Percentiles rank a stretch among this genome's conserved stretches.
These are phyloP conservation scores for Claviceps fusiformis DNA, from an alignment of 2,329 filamentous ascomycete genomes.

Conservation along the genomic window DNA sequence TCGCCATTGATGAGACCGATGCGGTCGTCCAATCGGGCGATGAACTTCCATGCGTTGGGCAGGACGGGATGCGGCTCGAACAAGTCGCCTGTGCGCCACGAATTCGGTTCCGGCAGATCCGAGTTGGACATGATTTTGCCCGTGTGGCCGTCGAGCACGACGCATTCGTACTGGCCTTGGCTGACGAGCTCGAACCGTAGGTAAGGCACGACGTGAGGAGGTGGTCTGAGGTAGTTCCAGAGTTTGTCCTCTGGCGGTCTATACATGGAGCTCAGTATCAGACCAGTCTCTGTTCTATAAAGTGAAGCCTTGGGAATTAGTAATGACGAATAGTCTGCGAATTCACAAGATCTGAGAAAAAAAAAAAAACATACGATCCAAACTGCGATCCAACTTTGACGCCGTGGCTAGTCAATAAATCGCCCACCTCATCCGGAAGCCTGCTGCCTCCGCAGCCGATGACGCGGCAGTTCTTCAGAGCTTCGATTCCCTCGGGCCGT, in stretches of 20 bases:
- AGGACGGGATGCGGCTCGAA: slow-evolving; percentile 42
- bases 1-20: slow-evolving; percentile 52
- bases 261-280: slow-evolving; percentile 44
- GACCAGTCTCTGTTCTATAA: slow-evolving; percentile 43
- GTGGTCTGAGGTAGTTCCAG: slow-evolving; percentile 45
- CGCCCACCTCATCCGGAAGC: slow-evolving; percentile 43
- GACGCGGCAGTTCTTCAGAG: slow-evolving; percentile 30
- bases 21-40: slow-evolving; percentile 47
- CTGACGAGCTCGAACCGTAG: not conserved
- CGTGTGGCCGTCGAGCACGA: slow-evolving; percentile 43
- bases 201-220: not conserved
- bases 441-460: slow-evolving; percentile 43
- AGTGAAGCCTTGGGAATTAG: too few relatives aligned
- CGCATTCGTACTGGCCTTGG: slow-evolving; percentile 33
- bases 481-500: slow-evolving; percentile 34
- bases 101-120: slow-evolving; percentile 33
- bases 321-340: too few relatives aligned
- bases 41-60: slow-evolving; percentile 45
- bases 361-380: slow-evolving; percentile 28
- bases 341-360: too few relatives aligned
- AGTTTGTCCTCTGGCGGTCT: slow-evolving; percentile 36
- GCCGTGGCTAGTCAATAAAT: slow-evolving; percentile 34
- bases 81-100: slow-evolving; percentile 49
- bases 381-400: slow-evolving; percentile 42
- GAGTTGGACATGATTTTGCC: slow-evolving; percentile 42